phyloP scores from a whole-genome alignment of 1,284 basidiomycete species.

The Laetiporus sulphureus region DNA sequence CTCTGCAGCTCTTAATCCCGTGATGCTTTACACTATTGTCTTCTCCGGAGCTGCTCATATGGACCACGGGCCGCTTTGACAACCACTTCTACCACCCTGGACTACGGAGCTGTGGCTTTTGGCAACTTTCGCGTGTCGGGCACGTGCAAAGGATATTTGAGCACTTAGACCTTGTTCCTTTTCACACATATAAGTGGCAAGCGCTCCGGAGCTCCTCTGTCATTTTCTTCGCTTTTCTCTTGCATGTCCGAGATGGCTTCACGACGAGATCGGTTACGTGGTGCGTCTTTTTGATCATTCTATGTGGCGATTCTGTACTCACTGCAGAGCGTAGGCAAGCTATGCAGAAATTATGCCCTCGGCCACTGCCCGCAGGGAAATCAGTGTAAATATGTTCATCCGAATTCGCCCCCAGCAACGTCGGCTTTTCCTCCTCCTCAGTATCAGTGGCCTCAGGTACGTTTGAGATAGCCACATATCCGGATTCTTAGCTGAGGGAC shows the following conservation, averaged over 20 bases:
- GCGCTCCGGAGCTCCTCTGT: constrained; percentile 13
- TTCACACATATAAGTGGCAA: constrained; percentile 23
- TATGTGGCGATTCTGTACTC: constrained; percentile 1
- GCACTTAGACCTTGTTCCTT: constrained; percentile 19
- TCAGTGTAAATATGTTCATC: constrained; percentile 25
- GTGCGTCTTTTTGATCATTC: constrained; percentile 13
- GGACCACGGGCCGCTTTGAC: constrained; percentile 6
- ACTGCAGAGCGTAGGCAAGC: constrained; percentile 18
- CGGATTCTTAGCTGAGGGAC: too few relatives aligned
- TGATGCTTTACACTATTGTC: constrained; percentile 13
- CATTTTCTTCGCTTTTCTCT: constrained; percentile 13
- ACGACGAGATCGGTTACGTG: constrained; percentile 14
- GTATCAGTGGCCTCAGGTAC: constrained; percentile 8
- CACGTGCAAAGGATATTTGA: constrained; percentile 26
- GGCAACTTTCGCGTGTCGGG: constrained; percentile 23
- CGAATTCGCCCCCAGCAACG: constrained; percentile 11
- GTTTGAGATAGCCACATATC: too few relatives aligned
- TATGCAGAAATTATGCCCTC: constrained; percentile 26
- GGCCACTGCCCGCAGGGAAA: constrained; percentile 26
- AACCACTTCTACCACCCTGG: constrained; percentile 14
- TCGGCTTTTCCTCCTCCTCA: constrained; percentile 8
- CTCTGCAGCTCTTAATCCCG: constrained; percentile 18
- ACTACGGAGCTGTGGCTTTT: constrained; percentile 13
- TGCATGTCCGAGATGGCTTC: constrained; percentile 12
- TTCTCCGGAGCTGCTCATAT: constrained; percentile 16